Percentiles rank a stretch among this genome's conserved stretches.
Conservation (phyloP, 495 filamentous ascomycete genomes). For the Annulohypoxylon moriforme region DNA sequence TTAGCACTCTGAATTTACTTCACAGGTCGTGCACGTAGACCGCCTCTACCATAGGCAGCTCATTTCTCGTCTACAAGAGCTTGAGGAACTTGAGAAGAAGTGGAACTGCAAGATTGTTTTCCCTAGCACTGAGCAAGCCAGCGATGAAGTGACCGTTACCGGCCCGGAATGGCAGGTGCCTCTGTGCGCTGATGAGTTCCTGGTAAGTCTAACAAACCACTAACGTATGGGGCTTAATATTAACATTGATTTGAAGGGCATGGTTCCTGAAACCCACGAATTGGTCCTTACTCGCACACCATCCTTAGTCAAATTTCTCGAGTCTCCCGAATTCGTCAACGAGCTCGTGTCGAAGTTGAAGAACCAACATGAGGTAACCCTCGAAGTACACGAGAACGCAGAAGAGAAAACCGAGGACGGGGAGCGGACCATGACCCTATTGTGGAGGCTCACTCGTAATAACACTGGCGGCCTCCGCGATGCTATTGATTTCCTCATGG, state of each 20-base stretch:
- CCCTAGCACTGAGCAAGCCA: conserved; percentile 95
- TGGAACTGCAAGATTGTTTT: conserved; percentile 99
- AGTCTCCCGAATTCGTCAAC: conserved; percentile 77
- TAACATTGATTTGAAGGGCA: conserved; percentile 68
- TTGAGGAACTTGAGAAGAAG: conserved; percentile 96
- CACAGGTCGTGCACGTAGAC: conserved; percentile 91
- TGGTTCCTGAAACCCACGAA: conserved; percentile 96
- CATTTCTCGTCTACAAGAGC: conserved; percentile 82
- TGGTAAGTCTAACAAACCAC: conserved; percentile 65
- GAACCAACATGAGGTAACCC: conserved; percentile 89
- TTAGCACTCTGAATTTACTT: conserved; percentile 93
- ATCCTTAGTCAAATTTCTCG: conserved; percentile 80
- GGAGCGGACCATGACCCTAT: conserved; percentile 60
- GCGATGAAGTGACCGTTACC: conserved; percentile 93
- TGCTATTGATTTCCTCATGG: conserved; percentile 92
- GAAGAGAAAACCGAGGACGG: conserved; percentile 66
- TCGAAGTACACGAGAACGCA: conserved; percentile 70
- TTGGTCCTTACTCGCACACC: conserved; percentile 80
- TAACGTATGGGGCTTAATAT: conserved; percentile 16
- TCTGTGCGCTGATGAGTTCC: conserved; percentile 90
- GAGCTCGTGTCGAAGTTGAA: conserved; percentile 86
- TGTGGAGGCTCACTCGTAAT: conserved; percentile 88
- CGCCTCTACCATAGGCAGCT: conserved; percentile 95
- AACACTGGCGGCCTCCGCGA: conserved; percentile 95
- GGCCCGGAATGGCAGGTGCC: conserved; percentile 98